These are phyloP conservation scores for Microstroma glucosiphilum DNA, from an alignment of 1,284 basidiomycete genomes.

Conservation along the genomic window DNA sequence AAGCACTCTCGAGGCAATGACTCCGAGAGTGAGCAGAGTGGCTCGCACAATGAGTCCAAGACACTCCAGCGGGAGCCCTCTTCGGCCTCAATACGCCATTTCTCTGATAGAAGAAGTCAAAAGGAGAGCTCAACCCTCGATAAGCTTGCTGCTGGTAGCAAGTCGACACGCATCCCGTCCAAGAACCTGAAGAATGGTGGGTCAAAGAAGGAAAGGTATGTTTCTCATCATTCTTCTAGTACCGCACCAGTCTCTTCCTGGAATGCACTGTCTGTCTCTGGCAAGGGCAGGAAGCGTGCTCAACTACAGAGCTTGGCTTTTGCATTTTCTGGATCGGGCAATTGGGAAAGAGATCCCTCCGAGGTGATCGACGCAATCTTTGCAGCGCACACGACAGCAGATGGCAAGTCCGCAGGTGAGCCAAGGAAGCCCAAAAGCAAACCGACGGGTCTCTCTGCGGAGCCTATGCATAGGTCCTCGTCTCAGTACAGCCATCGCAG, in stretches of 20 bases:
- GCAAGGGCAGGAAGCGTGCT: neutral
- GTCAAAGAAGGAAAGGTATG: neutral
- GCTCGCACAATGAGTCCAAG: no score
- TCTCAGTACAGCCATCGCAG: neutral
- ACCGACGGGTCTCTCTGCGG: no score
- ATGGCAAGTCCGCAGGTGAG: neutral
- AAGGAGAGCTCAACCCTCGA: neutral
- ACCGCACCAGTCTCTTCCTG: neutral
- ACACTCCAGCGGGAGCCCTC: neutral
- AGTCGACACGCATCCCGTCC: conserved; percentile 1
- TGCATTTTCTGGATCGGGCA: neutral
- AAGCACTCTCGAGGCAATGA: neutral
- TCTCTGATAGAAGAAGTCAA: neutral
- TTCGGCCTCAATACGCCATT: neutral
- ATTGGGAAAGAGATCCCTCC: neutral
- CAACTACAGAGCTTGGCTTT: neutral
- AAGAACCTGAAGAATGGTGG: neutral
- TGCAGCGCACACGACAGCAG: neutral
- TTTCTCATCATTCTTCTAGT: neutral
- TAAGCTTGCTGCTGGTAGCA: neutral
- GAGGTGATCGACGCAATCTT: conserved; percentile 2
- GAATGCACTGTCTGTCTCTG: neutral
- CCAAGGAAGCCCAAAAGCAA: neutral
- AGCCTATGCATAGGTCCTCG: no score
- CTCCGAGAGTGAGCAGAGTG: neutral